These are phyloP conservation scores for Phlebiopsis flavidoalba DNA, from an alignment of 768 basidiomycete genomes.

Conservation along the genomic window DNA sequence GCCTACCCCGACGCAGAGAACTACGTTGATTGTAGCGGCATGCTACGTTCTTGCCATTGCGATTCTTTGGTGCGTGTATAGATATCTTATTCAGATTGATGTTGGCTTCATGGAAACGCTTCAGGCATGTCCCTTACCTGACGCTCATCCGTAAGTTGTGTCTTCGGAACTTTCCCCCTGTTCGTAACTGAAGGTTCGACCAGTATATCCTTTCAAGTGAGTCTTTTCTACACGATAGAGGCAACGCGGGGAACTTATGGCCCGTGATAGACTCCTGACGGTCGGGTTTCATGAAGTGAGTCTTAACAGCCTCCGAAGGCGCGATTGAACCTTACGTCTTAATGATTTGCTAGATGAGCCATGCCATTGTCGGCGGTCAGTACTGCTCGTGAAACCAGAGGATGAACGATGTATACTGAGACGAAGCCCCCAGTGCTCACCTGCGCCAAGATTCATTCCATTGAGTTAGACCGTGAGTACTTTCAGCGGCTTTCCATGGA, in stretches of 20 bases:
- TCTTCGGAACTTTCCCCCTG: background rate
- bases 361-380: constrained; percentile 61
- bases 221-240: constrained; percentile 20
- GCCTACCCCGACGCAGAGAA: constrained; percentile 68
- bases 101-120: background rate
- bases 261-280: constrained; percentile 56
- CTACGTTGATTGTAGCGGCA: constrained; percentile 76
- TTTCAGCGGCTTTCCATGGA: background rate
- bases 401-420: background rate
- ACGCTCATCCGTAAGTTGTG: constrained; percentile 62
- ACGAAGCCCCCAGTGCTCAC: constrained; percentile 47
- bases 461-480: constrained; percentile 79
- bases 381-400: background rate
- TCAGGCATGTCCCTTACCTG: constrained; percentile 74
- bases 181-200: background rate
- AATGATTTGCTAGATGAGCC: constrained; percentile 61
- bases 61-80: constrained; percentile 63
- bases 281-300: constrained; percentile 85
- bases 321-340: background rate
- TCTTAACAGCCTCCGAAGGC: background rate
- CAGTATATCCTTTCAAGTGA: constrained; percentile 92
- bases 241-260: constrained; percentile 1
- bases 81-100: background rate
- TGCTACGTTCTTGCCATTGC: constrained; percentile 69
- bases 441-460: constrained; percentile 80